phyloP scores from a whole-genome alignment of 257 asterid species.

The Verbascum thapsus region DNA sequence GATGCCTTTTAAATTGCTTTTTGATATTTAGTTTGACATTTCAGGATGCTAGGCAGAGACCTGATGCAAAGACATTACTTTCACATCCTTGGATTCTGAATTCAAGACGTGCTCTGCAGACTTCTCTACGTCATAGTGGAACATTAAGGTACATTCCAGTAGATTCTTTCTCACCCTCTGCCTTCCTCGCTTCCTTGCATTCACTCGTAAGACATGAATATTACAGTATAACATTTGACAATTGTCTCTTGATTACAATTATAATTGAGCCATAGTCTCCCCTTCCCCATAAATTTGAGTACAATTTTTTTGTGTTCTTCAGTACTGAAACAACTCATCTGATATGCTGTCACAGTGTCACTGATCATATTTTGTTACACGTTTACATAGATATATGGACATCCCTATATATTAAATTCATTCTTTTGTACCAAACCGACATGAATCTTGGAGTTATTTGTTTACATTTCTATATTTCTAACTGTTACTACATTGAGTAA shows the following conservation, averaged over 20 bases:
- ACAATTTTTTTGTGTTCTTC: not conserved
- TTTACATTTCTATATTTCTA: not conserved
- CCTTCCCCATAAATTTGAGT: not conserved
- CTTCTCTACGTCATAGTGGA: slow-evolving; percentile 88
- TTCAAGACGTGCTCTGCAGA: slow-evolving; percentile 91
- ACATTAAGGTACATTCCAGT: slow-evolving; percentile 57
- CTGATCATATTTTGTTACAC: not conserved
- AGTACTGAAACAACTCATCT: slow-evolving; percentile 1
- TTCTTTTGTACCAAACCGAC: not conserved
- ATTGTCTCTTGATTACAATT: slow-evolving; percentile 1
- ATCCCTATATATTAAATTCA: slow-evolving; percentile 4
- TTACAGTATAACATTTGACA: slow-evolving; percentile 15
- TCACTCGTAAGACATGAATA: slow-evolving; percentile 15
- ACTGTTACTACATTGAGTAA: slow-evolving; percentile 1
- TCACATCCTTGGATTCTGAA: slow-evolving; percentile 98
- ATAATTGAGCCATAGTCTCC: not conserved
- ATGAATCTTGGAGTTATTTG: not conserved
- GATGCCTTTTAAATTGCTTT: slow-evolving; percentile 23
- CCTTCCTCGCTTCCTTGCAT: too few species aligned
- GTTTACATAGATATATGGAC: not conserved
- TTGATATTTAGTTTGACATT: slow-evolving; percentile 35
- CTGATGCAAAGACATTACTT: slow-evolving; percentile 94
- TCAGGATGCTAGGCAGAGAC: slow-evolving; percentile 99
- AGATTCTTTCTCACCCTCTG: slow-evolving; percentile 12
- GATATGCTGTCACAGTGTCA: slow-evolving; percentile 6